These are phyloP conservation scores for Agaricus bisporus DNA, from an alignment of 768 basidiomycete genomes.

Conservation along the genomic window DNA sequence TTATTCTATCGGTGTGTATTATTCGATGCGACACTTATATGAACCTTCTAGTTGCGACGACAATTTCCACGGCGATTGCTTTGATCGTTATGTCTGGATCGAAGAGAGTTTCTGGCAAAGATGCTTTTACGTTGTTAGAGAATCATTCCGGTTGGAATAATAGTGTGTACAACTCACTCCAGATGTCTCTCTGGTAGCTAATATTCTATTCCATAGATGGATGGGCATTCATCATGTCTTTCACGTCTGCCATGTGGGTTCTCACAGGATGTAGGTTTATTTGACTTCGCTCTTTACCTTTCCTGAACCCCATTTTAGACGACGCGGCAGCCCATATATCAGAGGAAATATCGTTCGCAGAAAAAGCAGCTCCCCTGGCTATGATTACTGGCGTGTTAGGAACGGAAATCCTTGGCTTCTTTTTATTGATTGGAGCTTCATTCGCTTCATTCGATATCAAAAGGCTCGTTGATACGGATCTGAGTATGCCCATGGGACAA, in stretches of 20 bases:
- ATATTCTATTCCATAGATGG: constrained; percentile 32
- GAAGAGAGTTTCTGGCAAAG: constrained; percentile 45
- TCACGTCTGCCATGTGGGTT: constrained; percentile 62
- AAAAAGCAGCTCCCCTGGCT: constrained; percentile 50
- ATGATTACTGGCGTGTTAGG: constrained; percentile 48
- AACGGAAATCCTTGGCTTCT: constrained; percentile 49
- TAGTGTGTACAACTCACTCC: constrained; percentile 24
- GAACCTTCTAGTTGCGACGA: constrained; percentile 41
- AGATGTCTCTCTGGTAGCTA: not conserved
- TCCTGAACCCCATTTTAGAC: constrained; percentile 26
- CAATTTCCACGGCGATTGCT: constrained; percentile 45
- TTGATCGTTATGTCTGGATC: constrained; percentile 43
- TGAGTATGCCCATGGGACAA: constrained; percentile 58
- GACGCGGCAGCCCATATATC: constrained; percentile 64
- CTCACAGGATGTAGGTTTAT: constrained; percentile 49
- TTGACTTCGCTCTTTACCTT: not conserved
- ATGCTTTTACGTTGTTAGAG: constrained; percentile 54
- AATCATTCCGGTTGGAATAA: constrained; percentile 58
- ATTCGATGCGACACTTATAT: not conserved
- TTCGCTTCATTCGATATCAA: constrained; percentile 47
- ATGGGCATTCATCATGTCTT: constrained; percentile 58
- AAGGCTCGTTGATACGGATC: constrained; percentile 33
- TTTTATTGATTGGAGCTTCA: constrained; percentile 47
- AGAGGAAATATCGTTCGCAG: constrained; percentile 54
- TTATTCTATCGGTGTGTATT: not conserved